Evolutionary conservation across 148 eudicot genomes (phyloP), one percentile per base, ranked within the genome.

Genomic region (Oxyria digyna): DNA sequence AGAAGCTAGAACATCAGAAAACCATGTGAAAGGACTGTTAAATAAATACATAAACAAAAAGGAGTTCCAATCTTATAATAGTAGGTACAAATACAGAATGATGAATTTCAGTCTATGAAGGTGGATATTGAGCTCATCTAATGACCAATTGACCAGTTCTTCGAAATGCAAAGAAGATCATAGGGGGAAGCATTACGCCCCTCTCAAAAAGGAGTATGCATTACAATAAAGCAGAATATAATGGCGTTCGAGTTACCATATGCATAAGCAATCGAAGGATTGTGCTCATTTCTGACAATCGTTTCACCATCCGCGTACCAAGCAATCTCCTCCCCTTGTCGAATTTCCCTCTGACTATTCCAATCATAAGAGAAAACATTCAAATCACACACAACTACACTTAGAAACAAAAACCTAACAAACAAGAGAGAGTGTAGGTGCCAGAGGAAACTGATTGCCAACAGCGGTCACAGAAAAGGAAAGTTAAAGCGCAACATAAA

Each of bases 301-400:
- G 87, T 91, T 75, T 95, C 99, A 3, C 99, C 99, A 69, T 95
- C 99, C 5, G 99, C 99, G 71, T 94, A 94, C 99, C 99, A 94
- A 18, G 99, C 87, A 42, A 95, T 85, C 84, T 95, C 99, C 81
- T 95, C 99, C 14, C 99, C 99, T 32, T 81, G 93, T 69, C 93
- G 83, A 67, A 95, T 91, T 78, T 91, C 99, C 81, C 91, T 84
- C 20, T 87, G 99, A 83, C 99, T 91, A 77, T 40, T 77, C 68
- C 76, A 73, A 45, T 27, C 29, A 66, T 37, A 10, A 20, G 46
- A 69, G 43, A 78, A 69, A 49, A 62, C 6, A 65, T 54, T 13
- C 75, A 74, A 74, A 83, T 50, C 73, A 70, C 63, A 31, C 72
- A 70, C 35, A 38, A 67, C 11, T 17, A 26, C 18, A 13, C 0